phyloP scores from a whole-genome alignment of 106 monocot species.

The Dendrobium catenatum region DNA sequence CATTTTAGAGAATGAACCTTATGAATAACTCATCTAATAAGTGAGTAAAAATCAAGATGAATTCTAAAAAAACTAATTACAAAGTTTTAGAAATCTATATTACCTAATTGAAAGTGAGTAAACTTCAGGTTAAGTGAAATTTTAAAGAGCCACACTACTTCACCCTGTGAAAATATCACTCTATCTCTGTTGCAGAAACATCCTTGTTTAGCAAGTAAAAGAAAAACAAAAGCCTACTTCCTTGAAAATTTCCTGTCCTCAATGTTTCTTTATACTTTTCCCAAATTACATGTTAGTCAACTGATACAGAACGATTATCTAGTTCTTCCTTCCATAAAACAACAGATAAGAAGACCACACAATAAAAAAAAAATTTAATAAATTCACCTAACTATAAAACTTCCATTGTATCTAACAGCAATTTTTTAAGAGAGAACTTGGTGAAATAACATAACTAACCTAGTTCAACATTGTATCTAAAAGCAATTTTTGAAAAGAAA shows the following conservation, averaged over 20 bases:
- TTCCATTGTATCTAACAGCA: background rate
- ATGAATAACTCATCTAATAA: background rate
- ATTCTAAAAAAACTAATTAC: background rate
- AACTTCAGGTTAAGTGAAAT: background rate
- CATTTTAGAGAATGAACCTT: background rate
- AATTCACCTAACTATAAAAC: background rate
- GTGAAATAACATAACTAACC: constrained; percentile 28
- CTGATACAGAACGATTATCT: background rate
- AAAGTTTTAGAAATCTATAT: background rate
- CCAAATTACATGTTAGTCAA: background rate
- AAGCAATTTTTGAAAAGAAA: background rate
- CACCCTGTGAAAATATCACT: background rate
- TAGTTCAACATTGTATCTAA: constrained; percentile 51
- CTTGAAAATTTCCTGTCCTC: background rate
- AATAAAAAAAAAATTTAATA: background rate
- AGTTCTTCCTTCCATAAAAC: background rate
- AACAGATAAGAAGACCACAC: background rate
- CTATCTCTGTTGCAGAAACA: background rate
- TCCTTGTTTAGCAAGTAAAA: background rate
- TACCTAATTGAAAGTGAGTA: background rate
- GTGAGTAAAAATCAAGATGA: background rate
- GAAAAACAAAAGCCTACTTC: background rate
- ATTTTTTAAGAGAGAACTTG: background rate
- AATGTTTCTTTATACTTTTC: background rate
- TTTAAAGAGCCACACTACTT: background rate